Percentiles rank a stretch among this genome's conserved stretches.
phyloP scores from a whole-genome alignment of 768 basidiomycete genomes.

The Leucogyrophana mollusca region DNA sequence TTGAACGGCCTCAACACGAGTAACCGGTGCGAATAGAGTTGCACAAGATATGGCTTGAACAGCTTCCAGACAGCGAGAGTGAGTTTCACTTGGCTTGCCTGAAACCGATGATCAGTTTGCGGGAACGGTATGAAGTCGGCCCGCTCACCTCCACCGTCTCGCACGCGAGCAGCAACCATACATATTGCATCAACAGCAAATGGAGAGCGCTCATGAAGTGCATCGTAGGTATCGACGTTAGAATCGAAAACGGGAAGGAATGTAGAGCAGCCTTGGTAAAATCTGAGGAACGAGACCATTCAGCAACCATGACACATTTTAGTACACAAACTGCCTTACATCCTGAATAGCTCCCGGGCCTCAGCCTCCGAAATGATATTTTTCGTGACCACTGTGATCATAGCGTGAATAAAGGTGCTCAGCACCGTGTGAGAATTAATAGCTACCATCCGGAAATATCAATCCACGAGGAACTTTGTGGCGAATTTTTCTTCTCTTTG shows the following conservation, averaged over 20 bases:
- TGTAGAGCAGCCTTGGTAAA: conserved; percentile 90
- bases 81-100: conserved; percentile 76
- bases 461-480: conserved; percentile 58
- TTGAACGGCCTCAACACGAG: conserved; percentile 85
- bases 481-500: conserved; percentile 69
- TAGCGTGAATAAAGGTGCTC: conserved; percentile 6
- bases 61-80: conserved; percentile 74
- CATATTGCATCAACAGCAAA: conserved; percentile 93
- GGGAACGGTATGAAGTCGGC: neutral
- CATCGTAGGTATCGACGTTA: conserved; percentile 80
- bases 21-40: conserved; percentile 84
- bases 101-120: conserved; percentile 12
- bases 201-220: conserved; percentile 84
- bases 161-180: conserved; percentile 88
- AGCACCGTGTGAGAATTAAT: neutral
- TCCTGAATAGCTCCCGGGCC: conserved; percentile 81
- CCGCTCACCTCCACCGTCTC: conserved; percentile 80
- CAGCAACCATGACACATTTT: conserved; percentile 8
- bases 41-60: conserved; percentile 83
- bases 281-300: conserved; percentile 45
- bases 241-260: conserved; percentile 88
- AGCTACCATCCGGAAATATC: conserved; percentile 75
- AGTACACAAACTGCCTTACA: conserved; percentile 41
- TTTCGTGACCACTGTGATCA: conserved; percentile 72
- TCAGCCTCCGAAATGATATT: conserved; percentile 78